These are phyloP conservation scores for Tetrapisispora taiwanensis DNA, from an alignment of 805 yeast genomes.

Conservation along the genomic window DNA sequence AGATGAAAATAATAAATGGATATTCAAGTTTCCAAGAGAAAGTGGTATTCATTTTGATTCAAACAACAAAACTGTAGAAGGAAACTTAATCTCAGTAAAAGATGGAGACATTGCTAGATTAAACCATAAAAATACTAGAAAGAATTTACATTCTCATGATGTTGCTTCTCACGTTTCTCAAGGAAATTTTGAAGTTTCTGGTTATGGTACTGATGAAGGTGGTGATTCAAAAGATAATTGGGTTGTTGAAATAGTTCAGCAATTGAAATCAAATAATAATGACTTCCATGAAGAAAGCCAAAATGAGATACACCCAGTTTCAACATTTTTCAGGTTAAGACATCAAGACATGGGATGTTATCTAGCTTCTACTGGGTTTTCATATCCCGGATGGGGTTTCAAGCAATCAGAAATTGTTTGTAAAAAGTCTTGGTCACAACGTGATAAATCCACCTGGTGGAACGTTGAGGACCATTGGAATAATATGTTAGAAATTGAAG, in stretches of 20 bases:
- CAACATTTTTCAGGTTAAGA: slow-evolving; percentile 71
- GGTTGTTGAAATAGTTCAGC: slow-evolving; percentile 60
- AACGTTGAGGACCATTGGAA: slow-evolving; percentile 66
- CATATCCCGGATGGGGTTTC: slow-evolving; percentile 95
- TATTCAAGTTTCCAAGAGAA: slow-evolving; percentile 41
- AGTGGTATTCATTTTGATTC: slow-evolving; percentile 29
- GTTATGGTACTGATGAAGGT: slow-evolving; percentile 53
- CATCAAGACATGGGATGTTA: slow-evolving; percentile 68
- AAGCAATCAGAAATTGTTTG: slow-evolving; percentile 95
- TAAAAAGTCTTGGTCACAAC: slow-evolving; percentile 49
- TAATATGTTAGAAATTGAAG: slow-evolving; percentile 45
- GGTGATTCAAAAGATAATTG: slow-evolving; percentile 75
- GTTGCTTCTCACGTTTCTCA: slow-evolving; percentile 52
- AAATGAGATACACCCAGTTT: slow-evolving; percentile 58
- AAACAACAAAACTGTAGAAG: slow-evolving; percentile 12
- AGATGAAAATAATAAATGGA: slow-evolving; percentile 65
- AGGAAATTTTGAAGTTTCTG: slow-evolving; percentile 52
- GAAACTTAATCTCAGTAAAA: slow-evolving; percentile 26
- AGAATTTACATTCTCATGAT: slow-evolving; percentile 65
- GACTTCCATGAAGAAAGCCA: slow-evolving; percentile 37
- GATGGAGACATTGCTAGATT: slow-evolving; percentile 57
- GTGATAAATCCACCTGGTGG: slow-evolving; percentile 87
- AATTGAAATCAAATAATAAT: slow-evolving; percentile 32
- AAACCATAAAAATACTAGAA: slow-evolving; percentile 49
- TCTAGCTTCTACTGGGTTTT: slow-evolving; percentile 69